Evolutionary conservation across 225 moss, liverwort and hornwort genomes (phyloP), one percentile per base, ranked within the genome.

Genomic region (Sphagnum contortum): DNA sequence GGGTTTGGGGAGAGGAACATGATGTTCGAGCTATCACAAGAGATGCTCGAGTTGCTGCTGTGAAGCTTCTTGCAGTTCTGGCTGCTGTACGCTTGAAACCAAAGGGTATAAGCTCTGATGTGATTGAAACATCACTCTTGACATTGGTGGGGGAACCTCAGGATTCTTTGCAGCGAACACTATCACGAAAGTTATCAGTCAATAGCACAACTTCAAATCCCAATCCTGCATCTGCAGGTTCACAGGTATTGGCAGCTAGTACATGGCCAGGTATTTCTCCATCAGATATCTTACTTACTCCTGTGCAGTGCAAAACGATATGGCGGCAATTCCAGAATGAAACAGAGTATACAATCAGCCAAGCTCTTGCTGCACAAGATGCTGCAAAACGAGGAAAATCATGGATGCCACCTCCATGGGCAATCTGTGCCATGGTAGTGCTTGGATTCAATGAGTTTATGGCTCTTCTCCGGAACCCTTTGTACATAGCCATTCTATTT

Each of bases 281-380:
- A 6, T 77, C 73, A 45, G 63, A 80, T 48, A 91, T 87, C 12
- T 76, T 98, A 63, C 77, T 98, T 63, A 82, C 82, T 48, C 98
- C 98, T 14, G 83, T 87, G 46, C 98, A 98, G 62, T 98, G 98
- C 87, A 93, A 88, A 78, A 72, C 57, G 50, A 70, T 91, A 11
- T 98, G 98, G 98, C 79, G 89, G 75, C 98, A 93, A 61, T 98
- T 98, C 59, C 87, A 89, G 71, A 83, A 90, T 55, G 93, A 98
- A 75, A 98, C 98, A 1, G 91, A 93, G 72, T 98, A 84, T 55
- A 88, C 81, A 0, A 98, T 98, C 49, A 87, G 89, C 60, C 98
- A 98, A 74, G 98, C 98, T 2, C 80, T 98, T 73, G 75, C 93
- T 56, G 91, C 90, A 3, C 93, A 98, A 75, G 93, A 98, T 63